Evolutionary conservation across 2,329 filamentous ascomycete genomes (phyloP).

Genomic region (Scopulariopsis brevicaulis): DNA sequence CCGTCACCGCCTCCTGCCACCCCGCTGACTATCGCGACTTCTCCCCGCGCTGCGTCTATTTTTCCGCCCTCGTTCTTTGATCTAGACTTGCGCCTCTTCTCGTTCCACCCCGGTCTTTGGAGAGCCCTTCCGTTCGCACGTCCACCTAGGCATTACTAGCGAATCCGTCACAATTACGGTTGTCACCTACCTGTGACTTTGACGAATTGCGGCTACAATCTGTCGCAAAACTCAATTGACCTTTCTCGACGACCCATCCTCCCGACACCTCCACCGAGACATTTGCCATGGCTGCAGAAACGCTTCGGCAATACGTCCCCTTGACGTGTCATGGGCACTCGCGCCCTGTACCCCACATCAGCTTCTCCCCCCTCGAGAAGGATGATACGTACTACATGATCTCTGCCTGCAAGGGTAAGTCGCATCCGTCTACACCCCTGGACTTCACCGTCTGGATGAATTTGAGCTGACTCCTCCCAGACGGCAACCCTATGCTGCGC

Average conservation of each 20-base stretch:
- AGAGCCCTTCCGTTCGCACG: not conserved
- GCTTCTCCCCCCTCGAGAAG: slow-evolving; percentile 74
- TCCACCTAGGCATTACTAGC: not conserved
- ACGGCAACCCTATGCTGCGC: slow-evolving; percentile 97
- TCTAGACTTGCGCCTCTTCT: not conserved
- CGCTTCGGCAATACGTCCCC: slow-evolving; percentile 58
- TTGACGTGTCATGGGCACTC: slow-evolving; percentile 93
- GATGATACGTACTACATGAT: slow-evolving; percentile 85
- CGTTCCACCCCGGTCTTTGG: not conserved
- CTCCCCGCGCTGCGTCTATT: not conserved
- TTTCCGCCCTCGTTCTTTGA: not conserved
- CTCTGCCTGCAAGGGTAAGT: slow-evolving; percentile 75
- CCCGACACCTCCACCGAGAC: not conserved
- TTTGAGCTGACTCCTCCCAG: slow-evolving; percentile 28
- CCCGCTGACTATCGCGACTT: not conserved
- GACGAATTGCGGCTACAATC: not conserved
- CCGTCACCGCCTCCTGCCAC: not conserved
- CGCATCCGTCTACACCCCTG: not conserved
- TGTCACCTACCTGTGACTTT: not conserved
- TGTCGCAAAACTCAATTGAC: not conserved
- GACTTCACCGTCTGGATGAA: not conserved
- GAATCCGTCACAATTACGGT: not conserved
- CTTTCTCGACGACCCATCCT: not conserved
- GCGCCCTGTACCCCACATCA: slow-evolving; percentile 80
- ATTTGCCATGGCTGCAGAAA: slow-evolving; percentile 13